These are phyloP conservation scores for Ceratocystis eucalypticola DNA, from an alignment of 2,329 filamentous ascomycete genomes.

Conservation along the genomic window DNA sequence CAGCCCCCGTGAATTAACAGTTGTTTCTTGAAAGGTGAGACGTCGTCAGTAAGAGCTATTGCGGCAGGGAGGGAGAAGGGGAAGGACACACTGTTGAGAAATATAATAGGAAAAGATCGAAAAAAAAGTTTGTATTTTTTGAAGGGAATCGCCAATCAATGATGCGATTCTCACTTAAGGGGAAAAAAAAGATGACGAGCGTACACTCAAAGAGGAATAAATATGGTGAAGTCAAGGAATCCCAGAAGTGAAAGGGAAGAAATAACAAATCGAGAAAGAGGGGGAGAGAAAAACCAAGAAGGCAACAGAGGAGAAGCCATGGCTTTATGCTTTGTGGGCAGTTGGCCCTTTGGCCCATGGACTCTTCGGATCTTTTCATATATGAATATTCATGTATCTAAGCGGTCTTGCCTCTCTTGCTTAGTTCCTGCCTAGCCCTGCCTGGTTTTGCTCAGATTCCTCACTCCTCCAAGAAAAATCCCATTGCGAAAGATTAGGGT, in stretches of 20 bases:
- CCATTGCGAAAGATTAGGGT: background rate
- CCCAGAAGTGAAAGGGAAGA: background rate
- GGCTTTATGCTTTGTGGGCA: slow-evolving; percentile 7
- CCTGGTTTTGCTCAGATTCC: background rate
- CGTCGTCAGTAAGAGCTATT: background rate
- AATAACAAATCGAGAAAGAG: background rate
- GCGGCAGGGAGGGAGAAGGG: background rate
- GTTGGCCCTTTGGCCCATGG: background rate
- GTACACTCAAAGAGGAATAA: background rate
- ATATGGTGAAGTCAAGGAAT: slow-evolving; percentile 1
- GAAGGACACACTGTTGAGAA: slow-evolving; percentile 1
- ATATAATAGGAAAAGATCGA: background rate
- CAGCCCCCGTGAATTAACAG: background rate
- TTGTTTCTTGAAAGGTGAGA: background rate
- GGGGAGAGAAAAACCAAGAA: background rate
- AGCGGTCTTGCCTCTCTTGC: background rate
- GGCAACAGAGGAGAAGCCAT: slow-evolving; percentile 4
- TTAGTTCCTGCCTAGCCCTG: no score
- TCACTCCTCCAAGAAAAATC: background rate
- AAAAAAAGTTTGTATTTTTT: background rate
- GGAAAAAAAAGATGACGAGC: background rate
- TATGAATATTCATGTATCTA: slow-evolving; percentile 8
- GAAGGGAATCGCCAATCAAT: background rate
- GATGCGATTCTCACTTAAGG: background rate
- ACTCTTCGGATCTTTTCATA: background rate